phyloP scores from a whole-genome alignment of 331 rosid species.

The Prunus yedoensis region DNA sequence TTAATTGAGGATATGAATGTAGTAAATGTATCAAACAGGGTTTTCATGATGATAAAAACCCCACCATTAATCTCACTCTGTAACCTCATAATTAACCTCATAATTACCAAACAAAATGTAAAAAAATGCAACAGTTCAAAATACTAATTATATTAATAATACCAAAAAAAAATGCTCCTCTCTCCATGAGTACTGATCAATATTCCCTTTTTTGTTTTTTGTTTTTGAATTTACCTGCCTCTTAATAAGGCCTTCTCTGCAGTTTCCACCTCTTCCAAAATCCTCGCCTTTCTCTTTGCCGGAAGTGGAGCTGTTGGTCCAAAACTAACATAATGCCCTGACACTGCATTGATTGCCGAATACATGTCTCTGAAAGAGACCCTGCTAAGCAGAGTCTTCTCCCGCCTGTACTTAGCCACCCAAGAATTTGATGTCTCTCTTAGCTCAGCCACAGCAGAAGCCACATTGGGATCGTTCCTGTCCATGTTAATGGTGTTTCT shows the following conservation, averaged over 20 bases:
- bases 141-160: neutral
- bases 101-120: neutral
- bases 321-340: constrained; percentile 88
- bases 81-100: neutral
- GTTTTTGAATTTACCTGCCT: constrained; percentile 54
- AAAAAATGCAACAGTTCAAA: neutral
- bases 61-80: neutral
- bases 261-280: constrained; percentile 82
- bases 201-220: neutral
- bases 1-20: neutral
- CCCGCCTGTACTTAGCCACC: constrained; percentile 95
- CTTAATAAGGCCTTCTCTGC: constrained; percentile 79
- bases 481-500: constrained; percentile 69
- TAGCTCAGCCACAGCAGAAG: constrained; percentile 68
- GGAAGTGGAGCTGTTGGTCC: constrained; percentile 97
- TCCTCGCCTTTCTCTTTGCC: constrained; percentile 71
- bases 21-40: neutral
- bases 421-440: constrained; percentile 77
- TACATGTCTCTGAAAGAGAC: constrained; percentile 85
- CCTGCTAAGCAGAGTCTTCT: constrained; percentile 74
- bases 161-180: neutral
- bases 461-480: constrained; percentile 73
- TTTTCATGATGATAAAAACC: constrained; percentile 15
- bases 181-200: constrained; percentile 2
- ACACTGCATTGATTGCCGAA: constrained; percentile 87